phyloP scores from a whole-genome alignment of 257 asterid species.

The Orobanche coerulescens region DNA sequence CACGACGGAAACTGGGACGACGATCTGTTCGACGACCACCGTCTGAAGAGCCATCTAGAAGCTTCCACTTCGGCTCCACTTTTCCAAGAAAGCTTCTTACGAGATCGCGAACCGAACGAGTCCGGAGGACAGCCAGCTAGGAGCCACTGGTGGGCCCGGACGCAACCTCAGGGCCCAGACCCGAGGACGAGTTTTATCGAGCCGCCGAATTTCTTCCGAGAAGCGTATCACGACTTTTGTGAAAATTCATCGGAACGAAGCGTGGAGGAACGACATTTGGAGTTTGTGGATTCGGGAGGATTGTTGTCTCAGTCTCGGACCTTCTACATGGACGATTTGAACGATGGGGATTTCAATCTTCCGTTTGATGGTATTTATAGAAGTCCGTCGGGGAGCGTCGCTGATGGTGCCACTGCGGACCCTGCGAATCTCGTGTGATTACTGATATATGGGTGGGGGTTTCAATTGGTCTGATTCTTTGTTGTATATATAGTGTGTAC shows the following conservation, averaged over 20 bases:
- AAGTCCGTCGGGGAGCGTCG: constrained; percentile 27
- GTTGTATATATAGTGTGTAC: constrained; percentile 44
- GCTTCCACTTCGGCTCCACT: constrained; percentile 80
- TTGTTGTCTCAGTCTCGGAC: constrained; percentile 55
- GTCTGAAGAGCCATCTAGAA: constrained; percentile 38
- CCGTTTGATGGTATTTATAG: constrained; percentile 72
- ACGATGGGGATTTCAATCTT: constrained; percentile 52
- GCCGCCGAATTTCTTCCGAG: constrained; percentile 54
- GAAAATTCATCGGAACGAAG: constrained; percentile 43
- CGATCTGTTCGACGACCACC: constrained; percentile 35
- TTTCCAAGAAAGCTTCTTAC: constrained; percentile 54
- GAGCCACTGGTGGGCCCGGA: constrained; percentile 77
- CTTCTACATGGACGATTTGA: constrained; percentile 58
- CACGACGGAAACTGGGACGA: constrained; percentile 51
- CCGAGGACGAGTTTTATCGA: constrained; percentile 66
- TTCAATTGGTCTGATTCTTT: constrained; percentile 40
- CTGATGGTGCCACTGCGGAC: constrained; percentile 22
- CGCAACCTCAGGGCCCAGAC: constrained; percentile 25
- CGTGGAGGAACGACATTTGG: constrained; percentile 38
- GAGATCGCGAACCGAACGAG: constrained; percentile 32
- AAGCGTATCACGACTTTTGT: constrained; percentile 20
- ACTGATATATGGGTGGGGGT: constrained; percentile 8
- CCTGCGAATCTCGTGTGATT: constrained; percentile 42
- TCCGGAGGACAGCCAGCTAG: constrained; percentile 22
- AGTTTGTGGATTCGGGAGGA: constrained; percentile 38